Base-by-base conservation (phyloP, 768 basidiomycete genomes). In the Tulasnella sp. region DNA sequence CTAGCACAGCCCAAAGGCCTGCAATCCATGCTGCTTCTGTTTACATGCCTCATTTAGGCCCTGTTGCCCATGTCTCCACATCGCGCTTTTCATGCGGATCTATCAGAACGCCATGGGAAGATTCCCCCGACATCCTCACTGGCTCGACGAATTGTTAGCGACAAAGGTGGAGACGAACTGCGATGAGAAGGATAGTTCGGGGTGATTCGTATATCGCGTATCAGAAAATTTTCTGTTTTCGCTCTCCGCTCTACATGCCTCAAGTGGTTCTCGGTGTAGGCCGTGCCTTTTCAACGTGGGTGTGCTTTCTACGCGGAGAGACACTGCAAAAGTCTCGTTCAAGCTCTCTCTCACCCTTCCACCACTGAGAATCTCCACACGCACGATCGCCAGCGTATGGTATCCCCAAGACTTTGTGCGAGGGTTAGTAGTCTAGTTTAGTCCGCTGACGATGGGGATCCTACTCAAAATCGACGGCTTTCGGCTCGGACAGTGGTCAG, bases 31-130 rank as follows among this genome's bases (percentile, higher is more conserved):
- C 29, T 64, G 58, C 58, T 34, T 64, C 58, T 64, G 58, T 64
- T 64, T 64, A 64, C 58, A 64, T 64, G 58, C 58, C 58, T 64
- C 58, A 34, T 64, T 64, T 17, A 64, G 58, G 58, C 58, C n/a
- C 58, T 64, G 58, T 64, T 34, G 25, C 58, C 31, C 58, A 29
- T 34, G 58, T 64, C 58, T 64, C 58, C 58, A 34, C 58, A 64
- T 64, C 29, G 58, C 58, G 58, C 58, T 34, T 64, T 64, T 64
- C 58, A 64, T 64, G 58, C 58, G 58, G 58, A 64, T 9, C 58
- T 64, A 64, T 64, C 58, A 64, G 5, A 64, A 64, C 58, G 58
- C 58, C 58, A 64, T 64, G 58, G 58, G 58, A 64, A 64, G 58
- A 64, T 64, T 64, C 58, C 58, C 58, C 58, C 58, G 58, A 64